Evolutionary conservation across 2,329 filamentous ascomycete species (phyloP), one percentile per base, ranked within the genome.

Genomic region (Setomelanomma holmii): DNA sequence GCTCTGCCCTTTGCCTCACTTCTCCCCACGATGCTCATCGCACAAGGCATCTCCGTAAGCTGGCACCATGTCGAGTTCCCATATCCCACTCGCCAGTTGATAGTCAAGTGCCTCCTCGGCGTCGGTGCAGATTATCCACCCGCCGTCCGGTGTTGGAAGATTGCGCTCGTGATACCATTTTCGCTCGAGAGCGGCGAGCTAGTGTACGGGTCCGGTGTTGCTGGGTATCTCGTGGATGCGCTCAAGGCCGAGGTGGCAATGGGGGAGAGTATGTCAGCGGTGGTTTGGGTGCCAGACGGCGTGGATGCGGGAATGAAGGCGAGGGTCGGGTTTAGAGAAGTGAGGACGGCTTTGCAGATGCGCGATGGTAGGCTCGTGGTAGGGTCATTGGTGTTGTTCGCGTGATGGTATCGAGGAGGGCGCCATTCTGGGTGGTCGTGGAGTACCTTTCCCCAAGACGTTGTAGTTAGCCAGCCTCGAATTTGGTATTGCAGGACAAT

Each of bases 401-500:
- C n/a, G 12, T n/a, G 20, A 5, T 21, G 19, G 4, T 19, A 22
- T 22, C 36, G 38, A 30, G 27, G 21, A 33, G 22, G 5, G 11
- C 35, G 20, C 40, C 43, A 56, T 39, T 51, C 46, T 41, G 40
- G 38, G 17, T 46, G 49, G 12, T 30, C 22, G 4, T 30, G 23
- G 12, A 49, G 17, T 12, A 54, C 24, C 23, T 36, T 19, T 39
- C 24, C 6, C 21, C 49, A 40, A 2, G 41, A 47, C 16, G 33
- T 33, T 42, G 51, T 39, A 27, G 49, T 53, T 14, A 51, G 45
- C 45, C 51, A 57, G 42, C 51, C 56, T 8, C 39, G 21, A 7
- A 27, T 5, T 23, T 44, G 34, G 22, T 49, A 27, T 12, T 41
- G 17, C 17, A 54, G 39, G 10, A 27, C 16, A 10, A 52, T 52